Conservation (phyloP, 164 flowering plant genomes). For the Vitis amurensis region DNA sequence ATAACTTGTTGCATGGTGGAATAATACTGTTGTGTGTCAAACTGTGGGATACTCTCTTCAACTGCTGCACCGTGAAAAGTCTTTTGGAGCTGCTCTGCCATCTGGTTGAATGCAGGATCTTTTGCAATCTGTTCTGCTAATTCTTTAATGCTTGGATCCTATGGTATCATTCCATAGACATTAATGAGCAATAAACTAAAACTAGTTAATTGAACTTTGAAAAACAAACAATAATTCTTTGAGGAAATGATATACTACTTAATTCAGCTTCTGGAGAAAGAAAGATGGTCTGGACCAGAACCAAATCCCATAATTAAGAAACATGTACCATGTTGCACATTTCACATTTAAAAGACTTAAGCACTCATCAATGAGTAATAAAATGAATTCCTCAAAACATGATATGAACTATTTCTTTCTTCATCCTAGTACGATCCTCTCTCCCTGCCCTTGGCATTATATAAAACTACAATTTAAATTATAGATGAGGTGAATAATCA, state of each 20-base stretch:
- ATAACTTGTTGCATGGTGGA: slow-evolving; percentile 95
- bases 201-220: background rate
- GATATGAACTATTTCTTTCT: no score
- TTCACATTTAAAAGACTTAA: no score
- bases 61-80: slow-evolving; percentile 57
- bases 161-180: slow-evolving; percentile 10
- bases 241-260: background rate
- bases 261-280: no score
- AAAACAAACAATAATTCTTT: background rate
- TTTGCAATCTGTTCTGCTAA: slow-evolving; percentile 89
- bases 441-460: no score
- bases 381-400: no score
- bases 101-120: slow-evolving; percentile 90
- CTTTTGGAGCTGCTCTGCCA: slow-evolving; percentile 94
- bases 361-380: no score
- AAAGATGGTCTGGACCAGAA: no score
- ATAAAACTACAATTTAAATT: no score
- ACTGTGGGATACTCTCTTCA: slow-evolving; percentile 61
- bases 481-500: no score
- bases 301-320: no score
- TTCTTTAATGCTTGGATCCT: slow-evolving; percentile 93
- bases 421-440: no score
- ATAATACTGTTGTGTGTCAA: slow-evolving; percentile 77
- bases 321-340: no score
- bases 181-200: background rate